Conservation (phyloP, 129 eudicot species). For the Flaveria sonorensis region DNA sequence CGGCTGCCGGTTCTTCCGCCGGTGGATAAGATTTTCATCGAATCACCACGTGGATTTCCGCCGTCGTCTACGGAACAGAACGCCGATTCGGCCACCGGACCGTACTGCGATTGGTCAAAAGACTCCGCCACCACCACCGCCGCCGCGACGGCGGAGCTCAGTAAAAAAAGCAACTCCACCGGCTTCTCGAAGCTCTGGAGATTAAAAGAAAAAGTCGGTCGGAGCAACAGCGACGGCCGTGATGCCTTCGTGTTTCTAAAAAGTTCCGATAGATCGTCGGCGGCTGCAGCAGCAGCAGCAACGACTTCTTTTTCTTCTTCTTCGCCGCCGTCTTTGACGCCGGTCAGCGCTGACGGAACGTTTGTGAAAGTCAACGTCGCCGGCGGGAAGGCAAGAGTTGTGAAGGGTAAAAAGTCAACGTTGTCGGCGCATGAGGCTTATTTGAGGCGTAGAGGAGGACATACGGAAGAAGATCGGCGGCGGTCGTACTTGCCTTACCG, state of each 20-base stretch:
- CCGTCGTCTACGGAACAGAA: constrained; percentile 4
- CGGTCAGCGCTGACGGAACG: constrained; percentile 4
- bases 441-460: constrained; percentile 45
- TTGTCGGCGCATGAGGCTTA: constrained; percentile 64
- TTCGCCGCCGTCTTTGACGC: neutral
- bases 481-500: constrained; percentile 67
- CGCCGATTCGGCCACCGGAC: constrained; percentile 45
- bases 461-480: constrained; percentile 50
- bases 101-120: constrained; percentile 57
- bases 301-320: neutral
- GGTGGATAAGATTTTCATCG: constrained; percentile 49
- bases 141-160: constrained; percentile 40
- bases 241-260: constrained; percentile 85
- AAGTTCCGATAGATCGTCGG: constrained; percentile 23
- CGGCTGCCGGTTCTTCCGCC: constrained; percentile 41
- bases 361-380: constrained; percentile 32
- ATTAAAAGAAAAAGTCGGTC: constrained; percentile 48
- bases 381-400: constrained; percentile 34
- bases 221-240: constrained; percentile 90
- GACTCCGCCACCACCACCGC: constrained; percentile 22
- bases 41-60: constrained; percentile 23
- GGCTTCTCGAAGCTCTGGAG: constrained; percentile 95
- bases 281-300: neutral
- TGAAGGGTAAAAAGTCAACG: constrained; percentile 41
- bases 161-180: constrained; percentile 86